Conservation (phyloP, 2,329 filamentous ascomycete genomes). For the Xylaria polymorpha region DNA sequence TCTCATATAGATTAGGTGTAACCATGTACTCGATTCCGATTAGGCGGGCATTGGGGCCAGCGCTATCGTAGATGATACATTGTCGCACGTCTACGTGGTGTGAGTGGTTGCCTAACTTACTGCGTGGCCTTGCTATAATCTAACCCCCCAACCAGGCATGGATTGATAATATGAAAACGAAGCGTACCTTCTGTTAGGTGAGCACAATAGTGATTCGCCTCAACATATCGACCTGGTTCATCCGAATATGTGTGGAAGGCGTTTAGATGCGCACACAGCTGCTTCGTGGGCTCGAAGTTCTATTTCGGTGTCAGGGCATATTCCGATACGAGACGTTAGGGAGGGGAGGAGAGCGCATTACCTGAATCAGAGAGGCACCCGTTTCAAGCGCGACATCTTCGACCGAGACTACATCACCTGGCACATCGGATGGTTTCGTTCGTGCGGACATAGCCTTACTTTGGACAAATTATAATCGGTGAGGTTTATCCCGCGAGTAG, state of each 20-base stretch:
- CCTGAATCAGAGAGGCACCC: constrained; percentile 69
- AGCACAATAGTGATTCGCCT: constrained; percentile 87
- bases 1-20: constrained; percentile 73
- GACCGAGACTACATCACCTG: constrained; percentile 62
- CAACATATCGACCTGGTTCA: constrained; percentile 75
- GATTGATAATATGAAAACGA: neutral
- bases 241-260: constrained; percentile 88
- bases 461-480: neutral
- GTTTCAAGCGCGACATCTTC: constrained; percentile 71
- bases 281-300: constrained; percentile 77
- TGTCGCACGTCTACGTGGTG: constrained; percentile 73
- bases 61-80: constrained; percentile 85
- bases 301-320: constrained; percentile 45
- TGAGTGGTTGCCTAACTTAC: constrained; percentile 14
- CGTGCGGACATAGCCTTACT: constrained; percentile 28
- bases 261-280: constrained; percentile 84
- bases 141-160: neutral
- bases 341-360: constrained; percentile 40
- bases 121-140: neutral
- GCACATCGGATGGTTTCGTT: constrained; percentile 47
- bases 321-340: neutral
- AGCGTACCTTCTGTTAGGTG: constrained; percentile 72
- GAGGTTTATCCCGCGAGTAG: neutral
- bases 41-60: constrained; percentile 73
- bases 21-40: constrained; percentile 94